Evolutionary conservation across 768 basidiomycete genomes (phyloP).

Genomic region (Naganishia friedmannii): DNA sequence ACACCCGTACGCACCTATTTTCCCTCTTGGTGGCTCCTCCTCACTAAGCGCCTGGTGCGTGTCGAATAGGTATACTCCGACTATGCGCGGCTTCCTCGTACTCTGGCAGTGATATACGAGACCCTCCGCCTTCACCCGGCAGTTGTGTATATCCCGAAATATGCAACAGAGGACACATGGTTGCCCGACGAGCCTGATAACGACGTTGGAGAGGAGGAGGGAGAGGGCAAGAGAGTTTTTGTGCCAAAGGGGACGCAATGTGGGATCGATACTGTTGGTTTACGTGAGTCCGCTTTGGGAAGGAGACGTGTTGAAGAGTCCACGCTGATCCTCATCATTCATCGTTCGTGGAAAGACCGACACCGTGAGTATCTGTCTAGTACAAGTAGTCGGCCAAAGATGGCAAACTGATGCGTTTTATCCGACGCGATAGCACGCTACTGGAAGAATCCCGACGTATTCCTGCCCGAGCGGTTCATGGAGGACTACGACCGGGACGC

Average conservation of each 20-base stretch:
- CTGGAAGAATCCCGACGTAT: conserved; percentile 60
- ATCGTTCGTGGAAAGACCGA: conserved; percentile 1
- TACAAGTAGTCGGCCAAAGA: too few relatives aligned
- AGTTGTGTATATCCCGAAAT: conserved; percentile 36
- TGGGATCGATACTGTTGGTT: conserved; percentile 25
- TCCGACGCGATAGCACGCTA: conserved; percentile 56
- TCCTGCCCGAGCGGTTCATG: conserved; percentile 59
- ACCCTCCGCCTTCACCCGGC: conserved; percentile 38
- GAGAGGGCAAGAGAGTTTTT: conserved; percentile 21
- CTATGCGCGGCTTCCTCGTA: conserved; percentile 27
- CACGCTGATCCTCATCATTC: neutral
- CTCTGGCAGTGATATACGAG: conserved; percentile 36
- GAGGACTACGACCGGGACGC: conserved; percentile 61
- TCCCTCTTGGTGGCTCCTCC: neutral
- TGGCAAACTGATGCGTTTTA: neutral
- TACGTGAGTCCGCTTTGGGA: conserved; percentile 23
- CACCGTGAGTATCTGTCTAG: conserved; percentile 17
- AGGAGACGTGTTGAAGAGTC: neutral
- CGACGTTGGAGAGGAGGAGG: conserved; percentile 1
- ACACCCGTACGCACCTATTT: conserved; percentile 17
- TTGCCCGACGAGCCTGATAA: conserved; percentile 27
- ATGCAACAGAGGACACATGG: conserved; percentile 26
- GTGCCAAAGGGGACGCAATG: conserved; percentile 27
- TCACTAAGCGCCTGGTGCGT: neutral
- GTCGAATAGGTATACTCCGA: conserved; percentile 25